These are phyloP conservation scores for Setaria italica DNA, from an alignment of 202 grass and related monocot genomes.

Conservation along the genomic window DNA sequence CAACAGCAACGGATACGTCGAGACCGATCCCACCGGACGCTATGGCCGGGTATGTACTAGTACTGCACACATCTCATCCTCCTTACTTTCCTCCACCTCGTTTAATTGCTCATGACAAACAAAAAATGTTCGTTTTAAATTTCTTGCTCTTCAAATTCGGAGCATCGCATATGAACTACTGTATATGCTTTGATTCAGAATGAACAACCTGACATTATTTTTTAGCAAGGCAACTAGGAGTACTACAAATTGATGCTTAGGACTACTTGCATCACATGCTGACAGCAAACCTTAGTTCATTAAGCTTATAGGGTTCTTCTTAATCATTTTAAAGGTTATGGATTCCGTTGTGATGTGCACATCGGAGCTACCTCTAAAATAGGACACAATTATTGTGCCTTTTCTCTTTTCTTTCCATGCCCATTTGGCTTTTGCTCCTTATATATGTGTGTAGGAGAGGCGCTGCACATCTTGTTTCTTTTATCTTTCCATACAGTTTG, in stretches of 20 bases:
- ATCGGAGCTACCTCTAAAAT: conserved; percentile 7
- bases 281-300: not conserved
- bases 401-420: not conserved
- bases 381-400: conserved; percentile 17
- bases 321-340: not conserved
- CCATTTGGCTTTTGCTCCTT: conserved; percentile 34
- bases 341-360: conserved; percentile 23
- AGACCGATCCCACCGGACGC: conserved; percentile 40
- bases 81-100: not conserved
- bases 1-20: conserved; percentile 32
- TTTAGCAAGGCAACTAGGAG: no score
- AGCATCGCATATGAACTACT: not conserved
- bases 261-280: not conserved
- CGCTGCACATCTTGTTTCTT: not conserved
- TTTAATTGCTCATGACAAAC: not conserved
- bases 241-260: no score
- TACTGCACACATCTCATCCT: no score
- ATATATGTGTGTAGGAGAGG: no score
- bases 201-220: no score
- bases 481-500: no score
- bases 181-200: not conserved
- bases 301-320: not conserved
- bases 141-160: not conserved
- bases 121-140: not conserved
- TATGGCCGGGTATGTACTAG: conserved; percentile 32